Percentiles rank a stretch among this genome's conserved stretches.
These are phyloP conservation scores for Metarhizium brunneum DNA, from an alignment of 2,329 filamentous ascomycete species.

Conservation along the genomic window DNA sequence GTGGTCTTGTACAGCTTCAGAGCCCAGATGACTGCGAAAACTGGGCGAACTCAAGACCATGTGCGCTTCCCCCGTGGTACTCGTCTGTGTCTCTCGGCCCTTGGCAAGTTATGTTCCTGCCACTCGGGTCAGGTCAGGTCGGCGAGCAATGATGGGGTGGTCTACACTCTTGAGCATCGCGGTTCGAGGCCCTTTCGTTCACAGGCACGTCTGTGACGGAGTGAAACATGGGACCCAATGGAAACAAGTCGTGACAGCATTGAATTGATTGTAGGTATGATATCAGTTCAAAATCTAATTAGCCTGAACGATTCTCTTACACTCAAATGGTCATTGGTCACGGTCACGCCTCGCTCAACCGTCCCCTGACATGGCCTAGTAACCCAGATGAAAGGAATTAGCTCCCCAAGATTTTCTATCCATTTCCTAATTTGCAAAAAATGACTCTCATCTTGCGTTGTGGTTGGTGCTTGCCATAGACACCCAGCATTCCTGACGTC, in stretches of 20 bases:
- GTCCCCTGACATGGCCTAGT: background rate
- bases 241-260: background rate
- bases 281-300: background rate
- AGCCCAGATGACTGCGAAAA: no score
- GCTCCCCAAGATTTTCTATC: background rate
- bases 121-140: no score
- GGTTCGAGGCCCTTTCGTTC: background rate
- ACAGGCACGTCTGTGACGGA: background rate
- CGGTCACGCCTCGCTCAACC: background rate
- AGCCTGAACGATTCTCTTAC: background rate
- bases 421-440: background rate
- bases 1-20: no score
- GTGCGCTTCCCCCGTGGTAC: no score
- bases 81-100: no score
- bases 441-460: background rate
- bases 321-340: background rate
- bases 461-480: slow-evolving; percentile 1
- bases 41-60: no score
- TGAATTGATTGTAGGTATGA: background rate
- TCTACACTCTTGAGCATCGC: no score
- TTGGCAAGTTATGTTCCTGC: no score
- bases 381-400: background rate
- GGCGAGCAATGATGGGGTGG: no score
- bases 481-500: background rate
- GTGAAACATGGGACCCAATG: background rate